phyloP scores from a whole-genome alignment of 2,329 filamentous ascomycete species.

The Penicillium sp. region DNA sequence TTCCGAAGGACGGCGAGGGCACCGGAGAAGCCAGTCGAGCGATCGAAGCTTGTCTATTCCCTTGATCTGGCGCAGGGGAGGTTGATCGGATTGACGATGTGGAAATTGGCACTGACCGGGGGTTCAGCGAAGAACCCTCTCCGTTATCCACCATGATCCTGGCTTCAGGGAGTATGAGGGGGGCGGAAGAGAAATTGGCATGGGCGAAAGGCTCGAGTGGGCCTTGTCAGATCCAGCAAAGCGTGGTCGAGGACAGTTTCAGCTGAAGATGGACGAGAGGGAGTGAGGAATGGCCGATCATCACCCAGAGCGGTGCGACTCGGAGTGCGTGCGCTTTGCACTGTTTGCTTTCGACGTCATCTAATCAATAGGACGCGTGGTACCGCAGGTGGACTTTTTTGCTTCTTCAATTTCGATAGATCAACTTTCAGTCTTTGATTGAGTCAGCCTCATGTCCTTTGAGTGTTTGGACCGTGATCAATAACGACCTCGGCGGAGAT shows the following conservation, averaged over 20 bases:
- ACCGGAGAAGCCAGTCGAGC: conserved; percentile 53
- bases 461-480: conserved; percentile 2
- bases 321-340: conserved; percentile 28
- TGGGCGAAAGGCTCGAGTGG: background rate
- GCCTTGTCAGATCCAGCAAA: background rate
- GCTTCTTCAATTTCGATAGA: conserved; percentile 5
- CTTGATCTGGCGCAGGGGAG: conserved; percentile 40
- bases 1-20: conserved; percentile 39
- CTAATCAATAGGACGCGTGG: conserved; percentile 14
- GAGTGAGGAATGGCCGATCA: conserved; percentile 11
- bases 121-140: conserved; percentile 34
- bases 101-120: conserved; percentile 30
- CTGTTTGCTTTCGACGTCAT: conserved; percentile 27
- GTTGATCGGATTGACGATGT: conserved; percentile 29
- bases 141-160: conserved; percentile 32
- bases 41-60: conserved; percentile 49
- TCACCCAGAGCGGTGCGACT: conserved; percentile 14
- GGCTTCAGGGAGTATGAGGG: background rate
- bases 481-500: conserved; percentile 11
- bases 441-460: conserved; percentile 1
- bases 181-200: background rate
- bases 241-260: too few relatives aligned
- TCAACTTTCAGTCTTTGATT: conserved; percentile 3
- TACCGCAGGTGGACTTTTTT: conserved; percentile 28
- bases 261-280: conserved; percentile 4